Evolutionary conservation across 441 rosid genomes (phyloP).

Genomic region (Rhodomyrtus psidioides): DNA sequence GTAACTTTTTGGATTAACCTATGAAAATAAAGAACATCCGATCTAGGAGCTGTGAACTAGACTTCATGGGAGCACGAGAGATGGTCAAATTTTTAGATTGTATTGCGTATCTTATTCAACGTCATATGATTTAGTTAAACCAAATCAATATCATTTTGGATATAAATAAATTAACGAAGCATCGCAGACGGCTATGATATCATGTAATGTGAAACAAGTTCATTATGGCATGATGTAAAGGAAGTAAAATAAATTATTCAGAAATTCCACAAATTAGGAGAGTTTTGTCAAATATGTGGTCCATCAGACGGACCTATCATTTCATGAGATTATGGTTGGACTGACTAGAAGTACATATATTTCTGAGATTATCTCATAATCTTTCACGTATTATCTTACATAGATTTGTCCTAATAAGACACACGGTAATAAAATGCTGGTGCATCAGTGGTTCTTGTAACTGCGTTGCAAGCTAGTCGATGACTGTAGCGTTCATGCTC

Average conservation of each 20-base stretch:
- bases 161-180: no score
- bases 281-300: background rate
- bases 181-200: no score
- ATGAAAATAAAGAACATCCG: no score
- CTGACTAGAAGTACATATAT: background rate
- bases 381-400: background rate
- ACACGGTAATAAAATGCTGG: background rate
- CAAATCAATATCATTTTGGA: background rate
- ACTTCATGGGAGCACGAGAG: no score
- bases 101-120: background rate
- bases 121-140: background rate
- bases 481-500: background rate
- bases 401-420: background rate
- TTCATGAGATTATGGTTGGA: background rate
- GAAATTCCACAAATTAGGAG: background rate
- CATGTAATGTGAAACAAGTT: no score
- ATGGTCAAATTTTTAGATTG: background rate
- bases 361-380: background rate
- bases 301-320: background rate
- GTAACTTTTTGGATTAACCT: no score
- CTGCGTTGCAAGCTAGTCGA: background rate
- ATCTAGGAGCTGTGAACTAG: no score
- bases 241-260: background rate
- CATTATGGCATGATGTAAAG: no score
- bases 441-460: background rate